Evolutionary conservation across 108 stramenopile genomes (phyloP), one percentile per base, ranked within the genome.

Genomic region (Stephanodiscus minutulus): DNA sequence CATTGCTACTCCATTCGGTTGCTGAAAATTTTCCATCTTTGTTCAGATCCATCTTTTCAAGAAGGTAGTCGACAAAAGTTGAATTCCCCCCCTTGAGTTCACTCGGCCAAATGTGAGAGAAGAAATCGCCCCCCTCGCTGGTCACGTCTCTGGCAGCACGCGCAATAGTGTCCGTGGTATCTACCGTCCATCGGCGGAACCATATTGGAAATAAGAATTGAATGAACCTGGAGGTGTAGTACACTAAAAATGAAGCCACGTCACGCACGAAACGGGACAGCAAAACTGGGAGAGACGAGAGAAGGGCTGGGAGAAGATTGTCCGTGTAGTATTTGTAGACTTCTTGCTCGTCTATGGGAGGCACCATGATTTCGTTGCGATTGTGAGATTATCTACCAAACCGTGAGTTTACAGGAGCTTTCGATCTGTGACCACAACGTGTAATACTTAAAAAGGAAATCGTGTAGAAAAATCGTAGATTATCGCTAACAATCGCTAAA

Each of bases 291-390:
- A 86, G 44, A 11, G 85, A 81, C 5, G 87, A 72, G 5, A 80
- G 6, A 7, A 88, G 50, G 20, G 85, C 86, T 54, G 87, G 87
- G 13, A 85, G 28, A 8, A 88, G 22, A 52, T 85, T 50, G 3
- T 88, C 50, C 7, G 37, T 50, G 61, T 88, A 88, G 62, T 82
- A 86, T 17, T 84, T 70, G 53, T 88, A 88, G 1, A 88, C 77
- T 36, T 67, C 66, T 55, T 67, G 36, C 27, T 67, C 66, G 53
- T 66, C 49, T 36, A 67, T 33, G 21, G 61, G 61, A 21, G 33
- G 66, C n/a, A 33, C 29, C 33, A n/a, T 36, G 33, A 21, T 31
- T 10, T 6, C 18, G 20, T 50, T n/a, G n/a, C n/a, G n/a, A n/a
- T n/a, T n/a, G n/a, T n/a, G n/a, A n/a, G n/a, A n/a, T n/a, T n/a